Conservation (phyloP, 495 filamentous ascomycete species). For the Neurospora terricola region DNA sequence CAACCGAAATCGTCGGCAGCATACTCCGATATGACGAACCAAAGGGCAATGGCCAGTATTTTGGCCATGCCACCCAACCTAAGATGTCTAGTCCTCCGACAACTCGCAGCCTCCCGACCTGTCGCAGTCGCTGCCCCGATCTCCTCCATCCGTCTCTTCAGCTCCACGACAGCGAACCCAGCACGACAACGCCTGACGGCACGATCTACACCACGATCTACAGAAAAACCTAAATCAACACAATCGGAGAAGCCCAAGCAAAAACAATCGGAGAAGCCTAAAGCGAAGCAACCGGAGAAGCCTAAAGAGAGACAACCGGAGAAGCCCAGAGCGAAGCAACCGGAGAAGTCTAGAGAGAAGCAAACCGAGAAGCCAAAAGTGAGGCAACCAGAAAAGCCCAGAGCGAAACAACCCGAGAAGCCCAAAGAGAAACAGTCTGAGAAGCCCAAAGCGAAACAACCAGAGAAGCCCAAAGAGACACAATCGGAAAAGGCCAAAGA, state of each 20-base stretch:
- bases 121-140: not conserved
- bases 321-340: not conserved
- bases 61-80: conserved; percentile 10
- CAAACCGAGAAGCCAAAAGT: not conserved
- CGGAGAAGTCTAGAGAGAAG: not conserved
- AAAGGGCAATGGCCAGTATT: not conserved
- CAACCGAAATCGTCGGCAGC: not conserved
- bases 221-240: not conserved
- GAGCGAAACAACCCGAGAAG: not conserved
- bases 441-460: no score
- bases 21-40: not conserved
- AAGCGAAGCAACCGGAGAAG: not conserved
- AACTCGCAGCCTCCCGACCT: not conserved
- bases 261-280: not conserved
- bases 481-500: not conserved
- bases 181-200: not conserved
- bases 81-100: conserved; percentile 4
- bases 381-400: not conserved
- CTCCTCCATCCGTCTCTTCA: conserved; percentile 1
- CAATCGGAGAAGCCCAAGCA: not conserved
- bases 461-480: no score
- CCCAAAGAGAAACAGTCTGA: no score
- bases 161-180: not conserved
- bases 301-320: not conserved
- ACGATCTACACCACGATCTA: not conserved